These are phyloP conservation scores for Scutellaria baicalensis DNA, from an alignment of 257 asterid species.

Conservation along the genomic window DNA sequence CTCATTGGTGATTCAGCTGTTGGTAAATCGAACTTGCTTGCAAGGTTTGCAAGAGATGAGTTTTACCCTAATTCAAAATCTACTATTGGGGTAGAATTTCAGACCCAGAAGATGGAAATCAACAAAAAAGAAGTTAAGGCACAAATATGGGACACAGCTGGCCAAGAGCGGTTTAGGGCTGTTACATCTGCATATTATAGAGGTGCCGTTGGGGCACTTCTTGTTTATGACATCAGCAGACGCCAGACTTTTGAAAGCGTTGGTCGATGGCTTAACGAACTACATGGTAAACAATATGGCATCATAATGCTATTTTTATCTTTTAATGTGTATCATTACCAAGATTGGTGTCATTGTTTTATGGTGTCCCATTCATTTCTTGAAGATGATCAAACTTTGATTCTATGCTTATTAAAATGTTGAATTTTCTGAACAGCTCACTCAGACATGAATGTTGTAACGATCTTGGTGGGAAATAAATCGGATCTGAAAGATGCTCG, in stretches of 20 bases:
- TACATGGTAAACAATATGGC: slow-evolving; percentile 63
- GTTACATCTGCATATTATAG: slow-evolving; percentile 96
- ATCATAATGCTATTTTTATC: neutral
- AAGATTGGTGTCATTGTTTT: neutral
- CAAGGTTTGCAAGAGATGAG: slow-evolving; percentile 93
- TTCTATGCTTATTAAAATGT: no score
- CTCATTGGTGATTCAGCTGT: slow-evolving; percentile 91
- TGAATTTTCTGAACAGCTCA: slow-evolving; percentile 53
- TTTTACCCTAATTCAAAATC: slow-evolving; percentile 88
- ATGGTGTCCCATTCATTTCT: no score
- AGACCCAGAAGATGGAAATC: slow-evolving; percentile 83
- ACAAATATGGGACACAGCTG: slow-evolving; percentile 98
- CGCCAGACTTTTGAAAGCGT: slow-evolving; percentile 81
- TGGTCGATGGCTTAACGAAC: slow-evolving; percentile 91
- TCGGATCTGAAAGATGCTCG: slow-evolving; percentile 86
- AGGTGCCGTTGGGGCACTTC: slow-evolving; percentile 98
- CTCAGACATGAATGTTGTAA: slow-evolving; percentile 94
- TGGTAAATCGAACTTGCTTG: slow-evolving; percentile 93
- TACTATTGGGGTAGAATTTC: slow-evolving; percentile 95
- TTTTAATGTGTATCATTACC: neutral
- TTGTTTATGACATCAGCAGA: slow-evolving; percentile 88
- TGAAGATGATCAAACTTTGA: no score
- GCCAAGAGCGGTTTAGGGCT: slow-evolving; percentile 97
- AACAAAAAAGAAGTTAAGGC: slow-evolving; percentile 92
- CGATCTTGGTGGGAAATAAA: slow-evolving; percentile 90